Base-by-base conservation (phyloP, 2,329 filamentous ascomycete species). In the Calonectria pseudoreteaudii region DNA sequence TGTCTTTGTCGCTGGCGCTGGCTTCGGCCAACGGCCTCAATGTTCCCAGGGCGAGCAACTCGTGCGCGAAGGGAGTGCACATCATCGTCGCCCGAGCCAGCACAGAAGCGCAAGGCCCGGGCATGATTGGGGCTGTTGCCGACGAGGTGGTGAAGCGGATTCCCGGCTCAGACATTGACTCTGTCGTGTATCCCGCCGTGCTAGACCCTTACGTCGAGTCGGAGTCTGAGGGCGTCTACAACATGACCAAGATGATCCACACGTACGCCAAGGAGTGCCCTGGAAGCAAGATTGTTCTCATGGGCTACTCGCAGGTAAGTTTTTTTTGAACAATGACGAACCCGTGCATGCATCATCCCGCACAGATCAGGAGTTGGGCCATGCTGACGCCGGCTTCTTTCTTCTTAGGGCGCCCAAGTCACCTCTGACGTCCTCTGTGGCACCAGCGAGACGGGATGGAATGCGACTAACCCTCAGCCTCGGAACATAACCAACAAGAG, bases 341-440 rank as follows among this genome's bases (percentile, higher is more conserved):
- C 7, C n/a, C n/a, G n/a, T n/a, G n/a, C 41, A 31, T 44, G 41
- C 41, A 44, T 2, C 41, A 44, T 2, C 5, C 36, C 23, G 56
- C 56, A 62, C 56, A 62, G 56, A 62, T 62, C 56, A 26, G 16
- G 23, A 41, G 13, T 16, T 16, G 56, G 26, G 23, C 34, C 34
- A 62, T 41, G 56, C 56, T 62, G 26, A 41, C 30, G 20, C n/a
- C 11, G 4, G 72, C 0, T 14, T 18, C 26, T 36, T 18, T 41
- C 18, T 44, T 20, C 7, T 0, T 34, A 80, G 77, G 79, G 79
- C 3, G 79, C 77, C 18, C 78, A 80, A 34, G 70, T 80, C 34
- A 64, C 72, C n/a, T 66, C 75, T 13, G 79, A 80, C 31, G 75
- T 77, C 1, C 68, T 80, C 52, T 80, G 79, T 11, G 79, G 79